Conservation (phyloP, 768 basidiomycete genomes). For the Rhizopogon salebrosus region DNA sequence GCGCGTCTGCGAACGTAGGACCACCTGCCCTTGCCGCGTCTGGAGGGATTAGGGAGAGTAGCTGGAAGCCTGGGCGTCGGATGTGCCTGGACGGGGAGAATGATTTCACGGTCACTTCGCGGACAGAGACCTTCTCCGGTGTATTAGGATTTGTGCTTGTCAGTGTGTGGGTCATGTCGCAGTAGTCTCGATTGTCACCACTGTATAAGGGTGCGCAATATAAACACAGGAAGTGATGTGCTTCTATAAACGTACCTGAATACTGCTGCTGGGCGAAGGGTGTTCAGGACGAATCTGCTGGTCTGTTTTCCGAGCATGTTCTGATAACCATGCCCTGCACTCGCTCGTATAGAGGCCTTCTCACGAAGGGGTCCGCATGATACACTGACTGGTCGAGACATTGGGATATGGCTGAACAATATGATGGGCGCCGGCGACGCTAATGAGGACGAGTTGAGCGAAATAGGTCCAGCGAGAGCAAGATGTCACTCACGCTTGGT, state of each 20-base stretch:
- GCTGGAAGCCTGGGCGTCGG: slow-evolving; percentile 75
- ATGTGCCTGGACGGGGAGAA: slow-evolving; percentile 77
- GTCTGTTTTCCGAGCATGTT: slow-evolving; percentile 79
- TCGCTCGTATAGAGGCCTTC: slow-evolving; percentile 61
- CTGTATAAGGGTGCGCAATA: slow-evolving; percentile 31
- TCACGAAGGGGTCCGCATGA: slow-evolving; percentile 78
- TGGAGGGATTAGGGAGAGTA: slow-evolving; percentile 60
- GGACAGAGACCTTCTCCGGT: slow-evolving; percentile 30
- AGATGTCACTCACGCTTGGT: slow-evolving; percentile 11
- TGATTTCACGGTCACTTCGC: slow-evolving; percentile 85
- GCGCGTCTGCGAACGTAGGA: slow-evolving; percentile 53
- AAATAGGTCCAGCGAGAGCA: too few relatives aligned
- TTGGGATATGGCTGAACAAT: slow-evolving; percentile 82
- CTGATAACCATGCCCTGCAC: slow-evolving; percentile 79
- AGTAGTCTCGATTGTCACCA: slow-evolving; percentile 91
- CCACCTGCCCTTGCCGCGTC: slow-evolving; percentile 16
- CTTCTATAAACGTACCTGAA: slow-evolving; percentile 52
- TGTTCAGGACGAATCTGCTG: slow-evolving; percentile 63
- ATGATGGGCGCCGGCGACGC: slow-evolving; percentile 43
- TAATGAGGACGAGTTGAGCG: slow-evolving; percentile 7
- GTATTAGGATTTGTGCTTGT: slow-evolving; percentile 17
- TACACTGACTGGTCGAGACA: slow-evolving; percentile 69
- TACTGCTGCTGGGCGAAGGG: slow-evolving; percentile 58
- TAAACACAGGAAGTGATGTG: slow-evolving; percentile 2
- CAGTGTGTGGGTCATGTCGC: slow-evolving; percentile 60